phyloP scores from a whole-genome alignment of 371 early-diverging fungal genomes.

The Lichtheimia ornata region DNA sequence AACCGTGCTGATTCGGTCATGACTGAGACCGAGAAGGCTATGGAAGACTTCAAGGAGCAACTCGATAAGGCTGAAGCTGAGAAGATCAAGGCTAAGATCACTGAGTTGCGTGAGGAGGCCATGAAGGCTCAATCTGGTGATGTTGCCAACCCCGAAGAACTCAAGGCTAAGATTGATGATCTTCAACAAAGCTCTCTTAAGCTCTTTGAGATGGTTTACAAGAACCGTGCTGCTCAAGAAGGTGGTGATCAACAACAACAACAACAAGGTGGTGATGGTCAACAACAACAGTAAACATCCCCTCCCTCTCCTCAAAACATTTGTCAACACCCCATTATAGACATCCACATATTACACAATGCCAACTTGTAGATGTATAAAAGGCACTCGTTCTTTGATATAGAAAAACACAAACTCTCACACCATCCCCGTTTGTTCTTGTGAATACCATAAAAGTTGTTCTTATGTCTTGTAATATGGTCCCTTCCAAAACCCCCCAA shows the following conservation, averaged over 20 bases:
- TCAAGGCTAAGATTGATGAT: constrained; percentile 78
- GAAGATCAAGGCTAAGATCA: constrained; percentile 83
- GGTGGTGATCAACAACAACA: constrained; percentile 7
- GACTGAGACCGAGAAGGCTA: constrained; percentile 91
- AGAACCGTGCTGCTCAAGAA: constrained; percentile 59
- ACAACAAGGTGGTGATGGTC: background rate
- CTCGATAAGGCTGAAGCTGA: constrained; percentile 79
- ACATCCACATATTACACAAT: no score
- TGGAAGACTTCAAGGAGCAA: constrained; percentile 93
- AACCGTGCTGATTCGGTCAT: constrained; percentile 93
- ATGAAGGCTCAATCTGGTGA: constrained; percentile 70
- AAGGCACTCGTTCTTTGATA: no score
- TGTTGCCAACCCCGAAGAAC: constrained; percentile 63
- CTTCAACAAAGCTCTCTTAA: constrained; percentile 89
- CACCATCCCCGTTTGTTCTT: no score
- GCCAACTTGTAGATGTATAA: no score
- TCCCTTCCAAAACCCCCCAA: no score
- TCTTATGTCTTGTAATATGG: no score
- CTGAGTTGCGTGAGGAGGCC: constrained; percentile 70
- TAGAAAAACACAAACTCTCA: no score
- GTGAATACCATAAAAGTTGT: no score
- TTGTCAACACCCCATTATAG: no score
- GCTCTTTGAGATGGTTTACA: constrained; percentile 96
- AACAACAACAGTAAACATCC: no score
- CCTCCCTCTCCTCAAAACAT: no score